Evolutionary conservation across 2,329 filamentous ascomycete species (phyloP).

Genomic region (Trichoderma aggressivum): DNA sequence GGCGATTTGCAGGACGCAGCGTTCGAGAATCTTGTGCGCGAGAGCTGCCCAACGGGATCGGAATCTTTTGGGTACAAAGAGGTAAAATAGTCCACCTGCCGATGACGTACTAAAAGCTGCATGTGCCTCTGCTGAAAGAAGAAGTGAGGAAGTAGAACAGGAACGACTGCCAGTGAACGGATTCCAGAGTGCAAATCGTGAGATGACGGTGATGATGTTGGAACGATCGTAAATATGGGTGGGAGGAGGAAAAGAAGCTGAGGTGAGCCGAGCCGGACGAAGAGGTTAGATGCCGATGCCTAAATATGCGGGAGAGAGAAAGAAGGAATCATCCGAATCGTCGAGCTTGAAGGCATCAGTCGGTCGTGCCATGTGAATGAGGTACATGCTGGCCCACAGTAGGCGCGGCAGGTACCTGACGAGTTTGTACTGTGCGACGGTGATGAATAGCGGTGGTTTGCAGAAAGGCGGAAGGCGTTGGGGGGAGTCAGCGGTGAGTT

Average conservation of each 20-base stretch:
- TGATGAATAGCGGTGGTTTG: background rate
- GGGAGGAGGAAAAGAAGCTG: background rate
- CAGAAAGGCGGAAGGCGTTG: background rate
- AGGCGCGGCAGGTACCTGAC: background rate
- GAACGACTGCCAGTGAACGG: background rate
- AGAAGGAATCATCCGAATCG: background rate
- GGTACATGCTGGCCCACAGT: background rate
- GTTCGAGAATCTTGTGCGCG: background rate
- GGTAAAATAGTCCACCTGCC: background rate
- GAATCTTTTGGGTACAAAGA: conserved; percentile 2
- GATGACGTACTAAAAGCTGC: conserved; percentile 17
- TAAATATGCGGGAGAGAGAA: background rate
- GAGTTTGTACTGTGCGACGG: background rate
- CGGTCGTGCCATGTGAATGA: background rate
- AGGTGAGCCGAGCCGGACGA: background rate
- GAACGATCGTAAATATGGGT: background rate
- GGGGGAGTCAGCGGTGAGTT: background rate
- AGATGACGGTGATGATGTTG: conserved; percentile 9
- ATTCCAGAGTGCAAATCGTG: background rate
- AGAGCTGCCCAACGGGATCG: background rate
- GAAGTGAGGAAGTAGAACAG: background rate
- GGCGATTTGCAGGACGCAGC: background rate
- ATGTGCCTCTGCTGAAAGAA: conserved; percentile 6
- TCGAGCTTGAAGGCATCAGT: background rate
- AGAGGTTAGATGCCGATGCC: background rate